Base-by-base conservation (phyloP, 2,329 filamentous ascomycete genomes). In the Nothopassalora personata region DNA sequence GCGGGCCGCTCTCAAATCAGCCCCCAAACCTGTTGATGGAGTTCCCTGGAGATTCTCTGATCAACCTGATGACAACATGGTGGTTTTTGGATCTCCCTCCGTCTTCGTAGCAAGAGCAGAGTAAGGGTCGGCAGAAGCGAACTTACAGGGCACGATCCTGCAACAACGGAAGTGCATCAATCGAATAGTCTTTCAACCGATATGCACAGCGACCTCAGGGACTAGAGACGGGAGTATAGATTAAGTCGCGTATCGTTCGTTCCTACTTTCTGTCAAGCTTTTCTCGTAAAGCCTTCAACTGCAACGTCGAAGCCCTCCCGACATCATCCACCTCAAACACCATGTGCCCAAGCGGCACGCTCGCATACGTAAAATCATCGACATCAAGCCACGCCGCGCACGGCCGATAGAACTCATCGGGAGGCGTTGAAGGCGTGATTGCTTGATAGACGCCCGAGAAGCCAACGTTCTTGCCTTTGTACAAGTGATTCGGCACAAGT, bases 401-500 rank as follows among this genome's bases (percentile, higher is more conserved):
- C 27, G 43, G 52, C 48, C 36, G 58, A 50, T 55, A 70, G 54
- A 51, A 59, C 13, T 46, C 55, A 46, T 65, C 69, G 59, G 33
- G 48, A 36, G 30, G 53, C 11, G 56, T 54, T 57, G 56, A 52
- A 58, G 61, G n/a, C 59, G 57, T 36, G 9, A 54, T 53, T 18
- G 47, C 36, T 50, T 63, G 59, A 51, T 61, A 64, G 11, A 64
- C 55, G 1, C 61, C 60, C n/a, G 58, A 56, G 54, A 65, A 65
- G 1, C 60, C 60, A 23, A 59, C 43, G 28, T 60, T 43, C 6
- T 58, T 55, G 7, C 58, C 63, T 15, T 59, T 56, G 28, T 63
- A 60, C 1, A 71, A 52, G 46, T 70, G 63, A n/a, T 68, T 69
- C 2, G 69, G 69, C 7, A 67, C 60, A 9, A 70, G 39, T 8